Evolutionary conservation across 2,329 filamentous ascomycete species (phyloP), one percentile per base, ranked within the genome.

Genomic region (Pseudogymnoascus sp.): DNA sequence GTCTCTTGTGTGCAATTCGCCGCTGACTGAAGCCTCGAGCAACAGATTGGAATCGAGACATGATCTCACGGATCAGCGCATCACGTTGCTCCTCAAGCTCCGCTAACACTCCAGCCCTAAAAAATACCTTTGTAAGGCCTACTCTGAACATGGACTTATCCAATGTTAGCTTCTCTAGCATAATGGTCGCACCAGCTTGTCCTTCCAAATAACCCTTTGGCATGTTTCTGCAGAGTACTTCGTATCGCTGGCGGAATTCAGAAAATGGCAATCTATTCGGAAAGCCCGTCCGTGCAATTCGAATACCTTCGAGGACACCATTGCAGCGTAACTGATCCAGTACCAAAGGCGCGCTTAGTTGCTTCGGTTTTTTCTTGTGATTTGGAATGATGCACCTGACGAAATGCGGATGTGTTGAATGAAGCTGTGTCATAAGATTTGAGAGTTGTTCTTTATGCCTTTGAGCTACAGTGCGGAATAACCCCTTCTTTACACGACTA

Each of bases 361-460:
- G 89, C 76, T 99, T 99, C 0, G 95, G 91, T 23, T 88, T 85
- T 77, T 99, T 99, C 77, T 96, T 97, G 80, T 99, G 95, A 73
- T 99, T 99, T 3, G 95, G 96, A 65, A 99, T 82, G 66, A 99
- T 99, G 73, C 95, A 99, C 57, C 95, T 90, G 31, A 99, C 95
- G 73, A 99, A 99, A 75, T 99, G 95, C 64, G 96, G 96, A 74
- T 99, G 95, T 0, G 95, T 99, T 0, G 90, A 96, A 75, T 99
- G 90, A 14, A 99, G 83, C 71, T 97, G 92, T 12, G 83, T 82
- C 95, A 99, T 99, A 64, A 99, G 79, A 66, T 87, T 96, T n/a
- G 92, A 90, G n/a, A 99, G 83, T 70, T 97, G 93, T 75, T 99
- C 95, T 76, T 99, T 99, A 80, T 99, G 95, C 70, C 92, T 85